Base-by-base conservation (phyloP, 176 grass and related monocot species). In the Paspalum notatum region DNA sequence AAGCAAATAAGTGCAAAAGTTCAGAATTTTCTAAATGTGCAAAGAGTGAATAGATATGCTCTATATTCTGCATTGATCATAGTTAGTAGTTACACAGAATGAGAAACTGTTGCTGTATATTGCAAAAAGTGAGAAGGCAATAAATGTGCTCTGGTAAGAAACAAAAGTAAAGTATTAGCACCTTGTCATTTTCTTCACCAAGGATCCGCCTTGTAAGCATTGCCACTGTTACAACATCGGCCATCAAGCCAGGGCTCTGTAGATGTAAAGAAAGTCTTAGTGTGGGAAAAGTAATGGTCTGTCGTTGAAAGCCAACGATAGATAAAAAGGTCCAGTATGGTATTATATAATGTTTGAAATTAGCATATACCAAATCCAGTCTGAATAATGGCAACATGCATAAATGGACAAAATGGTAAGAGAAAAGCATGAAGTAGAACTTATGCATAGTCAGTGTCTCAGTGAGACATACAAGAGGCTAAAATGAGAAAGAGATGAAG, bases 161-260 rank as follows among this genome's bases (percentile, higher is more conserved):
- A 53, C 12, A 32, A 89, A 63, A 39, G 67, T 73, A 46, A 58
- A 49, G 39, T 71, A 67, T 72, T 21, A 66, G 70, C 51, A 88
- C 94, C 86, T 87, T 94, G 22, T 93, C 89, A 84, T 85, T 91
- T 95, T 98, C 96, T 95, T 98, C 92, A 74, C 84, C 78, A 87
- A 98, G 88, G 66, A 98, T 93, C 42, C 96, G 79, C 68, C 86
- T 83, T 70, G 84, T 89, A 57, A 98, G 60, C 86, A 98, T 88
- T 66, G 92, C 92, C 40, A 95, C 90, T 62, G 96, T 93, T 46
- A 98, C 58, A 82, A 93, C 82, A 77, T 95, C 90, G 41, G 84
- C 67, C 96, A 98, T 95, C 79, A 93, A 82, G 68, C 71, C 75
- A 32, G 96, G 72, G 14, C 85, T 82, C 96, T 98, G 89, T 48